Evolutionary conservation across 768 basidiomycete species (phyloP).

Genomic region (Strobilomyces dryophilus): DNA sequence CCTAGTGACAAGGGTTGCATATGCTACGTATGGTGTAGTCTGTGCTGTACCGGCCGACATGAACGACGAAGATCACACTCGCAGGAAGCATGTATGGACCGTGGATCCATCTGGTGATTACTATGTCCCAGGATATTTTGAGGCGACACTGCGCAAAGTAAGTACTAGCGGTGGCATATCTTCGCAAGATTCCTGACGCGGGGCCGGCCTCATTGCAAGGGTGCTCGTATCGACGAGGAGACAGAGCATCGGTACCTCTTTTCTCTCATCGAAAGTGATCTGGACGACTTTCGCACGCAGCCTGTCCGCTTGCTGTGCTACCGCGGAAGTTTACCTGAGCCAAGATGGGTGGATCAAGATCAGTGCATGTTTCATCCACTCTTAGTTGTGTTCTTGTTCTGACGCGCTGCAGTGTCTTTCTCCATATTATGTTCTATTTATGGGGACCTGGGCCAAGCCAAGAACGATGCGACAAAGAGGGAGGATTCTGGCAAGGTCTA

Average conservation of each 20-base stretch:
- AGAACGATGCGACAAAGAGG: neutral
- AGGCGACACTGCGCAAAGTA: neutral
- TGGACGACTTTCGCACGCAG: slow-evolving; percentile 2
- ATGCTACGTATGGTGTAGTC: neutral
- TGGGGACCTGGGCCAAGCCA: neutral
- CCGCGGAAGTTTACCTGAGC: slow-evolving; percentile 4
- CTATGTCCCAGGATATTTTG: slow-evolving; percentile 10
- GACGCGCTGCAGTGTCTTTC: neutral
- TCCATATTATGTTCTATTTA: slow-evolving; percentile 1
- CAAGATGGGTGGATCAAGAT: slow-evolving; percentile 16
- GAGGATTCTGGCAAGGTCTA: neutral
- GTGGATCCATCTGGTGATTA: neutral
- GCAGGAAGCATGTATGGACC: neutral
- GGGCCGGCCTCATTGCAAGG: neutral
- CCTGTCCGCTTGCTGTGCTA: slow-evolving; percentile 6
- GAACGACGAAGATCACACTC: slow-evolving; percentile 3
- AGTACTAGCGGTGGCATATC: neutral
- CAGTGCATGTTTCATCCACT: neutral
- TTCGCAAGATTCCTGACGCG: neutral
- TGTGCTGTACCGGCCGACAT: slow-evolving; percentile 1
- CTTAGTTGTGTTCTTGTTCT: neutral
- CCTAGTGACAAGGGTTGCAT: neutral
- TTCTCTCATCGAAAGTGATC: slow-evolving; percentile 1
- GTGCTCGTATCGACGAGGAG: neutral
- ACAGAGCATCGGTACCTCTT: slow-evolving; percentile 12